Conservation (phyloP, 2,329 filamentous ascomycete genomes). For the Dactylellina leptospora region DNA sequence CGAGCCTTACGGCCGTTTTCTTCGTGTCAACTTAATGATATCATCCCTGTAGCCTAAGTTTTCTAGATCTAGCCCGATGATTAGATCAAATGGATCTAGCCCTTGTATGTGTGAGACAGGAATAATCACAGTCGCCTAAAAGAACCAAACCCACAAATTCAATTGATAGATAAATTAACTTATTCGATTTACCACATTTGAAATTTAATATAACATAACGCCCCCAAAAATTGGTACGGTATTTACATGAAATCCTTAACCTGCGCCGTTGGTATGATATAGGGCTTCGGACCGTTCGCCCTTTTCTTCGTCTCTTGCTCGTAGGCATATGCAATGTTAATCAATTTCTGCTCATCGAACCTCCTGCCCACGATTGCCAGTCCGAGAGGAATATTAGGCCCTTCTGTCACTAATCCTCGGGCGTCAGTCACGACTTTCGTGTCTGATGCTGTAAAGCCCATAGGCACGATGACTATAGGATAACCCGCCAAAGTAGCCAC, state of each 20-base stretch:
- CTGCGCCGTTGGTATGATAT: slow-evolving; percentile 26
- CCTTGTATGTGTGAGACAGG: too few species aligned
- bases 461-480: slow-evolving; percentile 18
- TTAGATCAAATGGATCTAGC: too few species aligned
- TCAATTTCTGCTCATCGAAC: slow-evolving; percentile 35
- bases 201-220: not conserved
- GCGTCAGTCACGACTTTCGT: not conserved
- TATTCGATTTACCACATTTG: too few species aligned
- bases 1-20: too few species aligned
- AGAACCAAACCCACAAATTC: too few species aligned
- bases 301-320: slow-evolving; percentile 41
- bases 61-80: too few species aligned
- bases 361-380: slow-evolving; percentile 9
- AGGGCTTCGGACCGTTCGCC: slow-evolving; percentile 19
- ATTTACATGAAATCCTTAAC: slow-evolving; percentile 30
- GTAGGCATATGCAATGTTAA: slow-evolving; percentile 31
- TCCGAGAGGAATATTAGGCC: slow-evolving; percentile 7
- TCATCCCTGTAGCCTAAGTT: too few species aligned
- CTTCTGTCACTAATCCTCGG: slow-evolving; percentile 3
- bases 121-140: too few species aligned
- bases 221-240: not conserved
- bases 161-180: too few species aligned
- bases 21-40: too few species aligned
- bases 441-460: slow-evolving; percentile 8
- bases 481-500: slow-evolving; percentile 16